Conservation (phyloP, 495 filamentous ascomycete species). For the Hyaloscypha hepaticicola region DNA sequence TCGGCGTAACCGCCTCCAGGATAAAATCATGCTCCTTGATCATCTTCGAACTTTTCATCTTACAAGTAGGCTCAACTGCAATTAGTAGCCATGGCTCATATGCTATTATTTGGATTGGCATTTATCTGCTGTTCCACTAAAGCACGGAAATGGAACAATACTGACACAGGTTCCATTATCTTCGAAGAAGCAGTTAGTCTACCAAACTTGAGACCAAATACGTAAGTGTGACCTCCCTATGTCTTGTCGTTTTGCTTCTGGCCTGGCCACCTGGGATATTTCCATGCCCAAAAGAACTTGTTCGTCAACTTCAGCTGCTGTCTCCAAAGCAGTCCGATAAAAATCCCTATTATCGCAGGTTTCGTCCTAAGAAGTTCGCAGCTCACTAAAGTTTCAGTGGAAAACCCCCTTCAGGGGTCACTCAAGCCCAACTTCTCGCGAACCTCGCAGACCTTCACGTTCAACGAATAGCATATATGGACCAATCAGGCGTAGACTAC, state of each 20-base stretch:
- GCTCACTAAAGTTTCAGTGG: background rate
- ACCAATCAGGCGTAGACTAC: background rate
- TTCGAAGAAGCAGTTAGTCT: background rate
- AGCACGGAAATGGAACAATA: background rate
- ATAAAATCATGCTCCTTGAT: too few species aligned
- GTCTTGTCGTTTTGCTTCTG: background rate
- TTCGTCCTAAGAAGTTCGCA: too few species aligned
- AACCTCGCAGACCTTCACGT: background rate
- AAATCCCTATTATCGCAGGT: too few species aligned
- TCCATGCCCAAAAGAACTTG: too few species aligned
- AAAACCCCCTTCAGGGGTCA: background rate
- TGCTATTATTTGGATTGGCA: too few species aligned
- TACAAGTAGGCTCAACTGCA: too few species aligned
- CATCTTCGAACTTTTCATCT: too few species aligned
- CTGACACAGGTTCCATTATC: background rate
- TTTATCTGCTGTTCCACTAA: background rate
- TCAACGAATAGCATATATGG: background rate
- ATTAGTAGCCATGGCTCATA: too few species aligned
- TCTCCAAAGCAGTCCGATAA: too few species aligned
- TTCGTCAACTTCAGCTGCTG: too few species aligned
- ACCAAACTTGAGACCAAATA: background rate
- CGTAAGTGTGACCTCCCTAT: background rate
- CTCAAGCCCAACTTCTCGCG: background rate
- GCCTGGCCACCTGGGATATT: too few species aligned
- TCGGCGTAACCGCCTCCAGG: too few species aligned